Evolutionary conservation across 805 yeast species (phyloP), one percentile per base, ranked within the genome.

Genomic region (Wickerhamomyces hampshirensis): DNA sequence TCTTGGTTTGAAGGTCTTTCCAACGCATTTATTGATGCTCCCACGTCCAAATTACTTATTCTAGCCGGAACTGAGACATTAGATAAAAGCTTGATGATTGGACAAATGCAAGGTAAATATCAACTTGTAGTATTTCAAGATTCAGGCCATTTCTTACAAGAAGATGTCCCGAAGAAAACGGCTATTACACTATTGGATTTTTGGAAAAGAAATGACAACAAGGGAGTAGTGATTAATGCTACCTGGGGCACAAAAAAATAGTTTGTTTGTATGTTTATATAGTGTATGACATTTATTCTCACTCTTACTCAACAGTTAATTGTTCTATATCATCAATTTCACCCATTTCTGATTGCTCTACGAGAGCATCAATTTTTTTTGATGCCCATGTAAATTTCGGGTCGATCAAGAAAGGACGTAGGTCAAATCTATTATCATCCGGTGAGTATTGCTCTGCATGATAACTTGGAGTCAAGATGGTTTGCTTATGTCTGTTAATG

Each of bases 381-480:
- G 87, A 76, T 2, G 97, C 95, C 83, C 91, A 85, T 1, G 87
- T 73, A 60, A 87, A 93, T 44, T 85, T 67, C 19, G 98, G 97
- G 49, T 85, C 78, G 39, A 93, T 86, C 57, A 94, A 68, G 60
- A 93, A 88, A n/a, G 98, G 99, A 48, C 99, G 72, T 53, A 94
- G 67, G 58, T 93, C 99, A 60, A 84, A 93, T 51, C 99, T 72
- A 58, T 93, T 93, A 60, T 93, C 99, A 60, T 93, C 99, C 1
- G 98, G 97, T 3, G 98, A 89, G 56, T 93, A 93, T 53, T 86
- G 94, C 59, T 93, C 99, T 0, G 98, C 99, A 53, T 93, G 98
- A 55, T 93, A 93, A 26, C 94, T 75, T 11, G 99, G 99, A 0
- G 99, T 93, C 58, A 89, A 71, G n/a, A 91, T 89, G 1, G 98